phyloP scores from a whole-genome alignment of 495 filamentous ascomycete species.

The Daldinia caldariorum region DNA sequence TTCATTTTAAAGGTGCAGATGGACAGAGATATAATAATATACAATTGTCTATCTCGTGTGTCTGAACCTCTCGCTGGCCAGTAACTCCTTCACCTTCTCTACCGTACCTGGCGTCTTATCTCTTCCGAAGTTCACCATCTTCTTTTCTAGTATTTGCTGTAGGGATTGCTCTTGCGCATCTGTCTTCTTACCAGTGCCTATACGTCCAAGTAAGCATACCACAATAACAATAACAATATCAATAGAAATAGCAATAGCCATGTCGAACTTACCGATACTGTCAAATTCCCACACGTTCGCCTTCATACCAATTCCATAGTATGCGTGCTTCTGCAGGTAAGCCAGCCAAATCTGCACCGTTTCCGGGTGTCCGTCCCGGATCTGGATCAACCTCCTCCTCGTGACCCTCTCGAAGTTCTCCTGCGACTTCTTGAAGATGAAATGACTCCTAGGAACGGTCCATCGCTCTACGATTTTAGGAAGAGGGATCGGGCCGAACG shows the following conservation, averaged over 20 bases:
- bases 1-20: slow-evolving; percentile 26
- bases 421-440: slow-evolving; percentile 96
- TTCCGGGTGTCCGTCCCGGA: slow-evolving; percentile 91
- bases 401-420: slow-evolving; percentile 98
- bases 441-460: slow-evolving; percentile 90
- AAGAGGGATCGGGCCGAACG: slow-evolving; percentile 87
- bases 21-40: slow-evolving; percentile 23
- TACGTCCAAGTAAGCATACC: slow-evolving; percentile 29
- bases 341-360: slow-evolving; percentile 90
- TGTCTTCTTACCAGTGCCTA: slow-evolving; percentile 74
- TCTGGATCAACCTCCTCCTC: slow-evolving; percentile 85
- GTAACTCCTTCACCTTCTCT: slow-evolving; percentile 64
- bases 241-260: background rate
- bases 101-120: slow-evolving; percentile 60
- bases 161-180: slow-evolving; percentile 67
- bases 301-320: slow-evolving; percentile 98
- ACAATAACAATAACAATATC: background rate
- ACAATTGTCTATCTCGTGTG: slow-evolving; percentile 32
- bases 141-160: slow-evolving; percentile 67
- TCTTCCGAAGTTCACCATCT: slow-evolving; percentile 71
- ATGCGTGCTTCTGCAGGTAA: slow-evolving; percentile 87
- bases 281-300: slow-evolving; percentile 94
- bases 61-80: slow-evolving; percentile 61
- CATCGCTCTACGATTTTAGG: slow-evolving; percentile 87
- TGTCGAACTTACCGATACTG: slow-evolving; percentile 65